phyloP scores from a whole-genome alignment of 495 filamentous ascomycete species.

The Glarea lozoyensis region DNA sequence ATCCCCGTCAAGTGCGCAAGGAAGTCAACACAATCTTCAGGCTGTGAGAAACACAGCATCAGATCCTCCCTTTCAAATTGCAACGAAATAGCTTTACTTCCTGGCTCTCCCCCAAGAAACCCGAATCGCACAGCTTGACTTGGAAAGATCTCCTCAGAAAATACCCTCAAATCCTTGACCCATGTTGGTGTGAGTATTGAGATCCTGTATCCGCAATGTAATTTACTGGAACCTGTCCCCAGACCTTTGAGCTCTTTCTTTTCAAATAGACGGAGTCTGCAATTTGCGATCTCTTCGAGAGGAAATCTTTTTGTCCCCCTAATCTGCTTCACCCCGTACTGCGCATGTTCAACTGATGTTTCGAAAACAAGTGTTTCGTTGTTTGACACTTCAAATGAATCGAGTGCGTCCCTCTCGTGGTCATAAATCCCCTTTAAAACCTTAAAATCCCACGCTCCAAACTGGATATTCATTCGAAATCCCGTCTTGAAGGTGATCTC shows the following conservation, averaged over 20 bases:
- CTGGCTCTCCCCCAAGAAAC: conserved; percentile 54
- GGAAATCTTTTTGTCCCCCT: neutral
- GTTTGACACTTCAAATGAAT: conserved; percentile 50
- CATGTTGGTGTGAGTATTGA: conserved; percentile 64
- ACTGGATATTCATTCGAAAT: conserved; percentile 56
- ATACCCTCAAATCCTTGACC: conserved; percentile 60
- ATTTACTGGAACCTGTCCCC: conserved; percentile 52
- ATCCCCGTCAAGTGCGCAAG: conserved; percentile 63
- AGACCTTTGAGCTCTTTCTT: conserved; percentile 47
- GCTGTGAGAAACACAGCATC: no score
- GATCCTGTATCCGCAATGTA: conserved; percentile 66
- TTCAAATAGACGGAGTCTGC: conserved; percentile 65
- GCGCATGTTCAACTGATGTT: conserved; percentile 53
- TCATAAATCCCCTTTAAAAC: conserved; percentile 72
- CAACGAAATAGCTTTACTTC: conserved; percentile 53
- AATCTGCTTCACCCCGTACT: conserved; percentile 52
- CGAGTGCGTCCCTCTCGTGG: conserved; percentile 62
- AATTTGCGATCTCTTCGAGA: conserved; percentile 48
- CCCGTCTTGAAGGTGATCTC: conserved; percentile 57
- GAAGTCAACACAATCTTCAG: no score
- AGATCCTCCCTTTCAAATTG: no score
- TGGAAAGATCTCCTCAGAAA: conserved; percentile 51
- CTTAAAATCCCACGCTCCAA: conserved; percentile 61
- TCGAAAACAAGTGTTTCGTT: conserved; percentile 59
- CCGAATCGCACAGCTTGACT: conserved; percentile 62